Base-by-base conservation (phyloP, 2,329 filamentous ascomycete genomes). In the Dichotomopilus funicola region DNA sequence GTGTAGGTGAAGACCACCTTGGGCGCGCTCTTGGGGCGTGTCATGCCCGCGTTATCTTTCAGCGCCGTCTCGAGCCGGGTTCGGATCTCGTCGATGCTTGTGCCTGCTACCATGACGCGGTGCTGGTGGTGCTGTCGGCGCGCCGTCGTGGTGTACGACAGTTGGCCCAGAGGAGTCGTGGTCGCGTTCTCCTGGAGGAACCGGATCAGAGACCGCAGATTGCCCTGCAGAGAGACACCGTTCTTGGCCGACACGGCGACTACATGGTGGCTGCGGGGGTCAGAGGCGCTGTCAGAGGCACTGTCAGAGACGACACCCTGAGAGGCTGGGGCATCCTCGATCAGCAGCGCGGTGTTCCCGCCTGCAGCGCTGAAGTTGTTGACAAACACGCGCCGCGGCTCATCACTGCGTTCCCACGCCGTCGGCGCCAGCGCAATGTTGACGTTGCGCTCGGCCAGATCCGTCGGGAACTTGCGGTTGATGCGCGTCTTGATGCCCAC, bases 61-160 rank as follows among this genome's bases (percentile, higher is more conserved):
- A 77, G 67, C 10, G 73, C 72, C 6, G 70, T 67, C 55, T 67
- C 65, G 50, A 81, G 70, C 12, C 72, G 71, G 36, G 63, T 65
- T 59, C 71, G 69, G 2, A 76, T 75, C 59, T 78, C 76, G 0
- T 64, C 53, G 3, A 77, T 58, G 54, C 71, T 70, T 4, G 68
- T 66, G 1, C 72, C 76, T 4, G 72, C 67, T 41, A 79, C 72
- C 41, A 74, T 76, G 67, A 81, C 72, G 33, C 81, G 76, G 71
- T 77, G 79, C 61, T 77, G 73, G 66, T 83, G 78, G 59, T 86
- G 83, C 12, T 81, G 77, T 42, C 79, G 77, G 13, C 85, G 78
- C 11, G 86, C 87, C 3, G 85, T 88, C 0, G 82, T 84, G 0
- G 83, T 86, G 68, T 88, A 89, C 0, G 85, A 79, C 1, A 89